A percentile compares a stretch with the other conserved stretches of the same genome.
Evolutionary conservation across 805 yeast species (phyloP).

Genomic region (Wickerhamomyces alni): DNA sequence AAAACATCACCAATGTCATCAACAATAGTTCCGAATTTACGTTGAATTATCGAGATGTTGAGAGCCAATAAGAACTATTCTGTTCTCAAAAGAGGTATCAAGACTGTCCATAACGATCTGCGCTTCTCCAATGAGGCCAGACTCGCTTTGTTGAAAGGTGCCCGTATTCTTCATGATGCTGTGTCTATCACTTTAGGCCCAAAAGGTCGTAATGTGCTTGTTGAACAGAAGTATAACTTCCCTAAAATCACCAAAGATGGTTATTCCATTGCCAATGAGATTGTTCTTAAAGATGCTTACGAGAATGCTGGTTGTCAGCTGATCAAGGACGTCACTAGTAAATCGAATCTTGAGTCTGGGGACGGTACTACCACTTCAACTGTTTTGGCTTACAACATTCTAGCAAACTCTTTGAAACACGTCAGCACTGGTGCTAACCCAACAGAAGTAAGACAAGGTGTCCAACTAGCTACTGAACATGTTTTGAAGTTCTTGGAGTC

Average conservation of each 20-base stretch:
- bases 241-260: conserved; percentile 99
- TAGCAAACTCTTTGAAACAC: conserved; percentile 90
- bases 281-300: conserved; percentile 79
- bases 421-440: conserved; percentile 99
- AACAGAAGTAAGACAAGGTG: conserved; percentile 95
- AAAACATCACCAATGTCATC: too few relatives aligned
- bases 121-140: conserved; percentile 97
- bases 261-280: conserved; percentile 90
- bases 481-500: conserved; percentile 78
- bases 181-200: conserved; percentile 97
- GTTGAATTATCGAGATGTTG: too few relatives aligned
- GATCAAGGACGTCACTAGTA: conserved; percentile 93
- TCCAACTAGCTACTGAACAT: conserved; percentile 94
- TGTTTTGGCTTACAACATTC: conserved; percentile 90
- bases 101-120: conserved; percentile 71
- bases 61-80: neutral
- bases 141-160: conserved; percentile 90
- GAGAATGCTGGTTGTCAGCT: conserved; percentile 96
- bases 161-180: conserved; percentile 90
- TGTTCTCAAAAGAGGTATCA: conserved; percentile 14
- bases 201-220: conserved; percentile 93
- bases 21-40: too few relatives aligned
- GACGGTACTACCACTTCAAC: conserved; percentile 99
- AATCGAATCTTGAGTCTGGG: conserved; percentile 96
- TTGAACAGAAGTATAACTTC: conserved; percentile 93